Evolutionary conservation across 2,329 filamentous ascomycete genomes (phyloP), one percentile per base, ranked within the genome.

Genomic region (Cytospora chrysosperma): DNA sequence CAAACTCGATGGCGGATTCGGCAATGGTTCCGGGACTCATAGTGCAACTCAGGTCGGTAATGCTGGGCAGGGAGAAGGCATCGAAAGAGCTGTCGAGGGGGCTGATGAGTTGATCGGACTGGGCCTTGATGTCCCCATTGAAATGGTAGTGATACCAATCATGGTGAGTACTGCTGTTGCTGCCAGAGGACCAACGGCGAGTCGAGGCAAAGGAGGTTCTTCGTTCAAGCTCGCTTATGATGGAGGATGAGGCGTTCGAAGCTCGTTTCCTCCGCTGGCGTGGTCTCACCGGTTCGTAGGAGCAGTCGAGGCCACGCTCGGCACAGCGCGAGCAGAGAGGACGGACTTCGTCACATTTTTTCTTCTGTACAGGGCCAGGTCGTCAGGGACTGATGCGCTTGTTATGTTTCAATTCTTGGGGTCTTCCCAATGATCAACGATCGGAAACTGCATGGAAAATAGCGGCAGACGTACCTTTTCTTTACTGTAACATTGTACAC

Each of bases 331-430:
- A 75, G 68, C 82, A 85, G 53, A 76, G 74, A 3, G 82, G 82
- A 9, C 81, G 79, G 37, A 72, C 74, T 71, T 85, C 82, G 69
- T 85, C 81, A 68, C 82, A 85, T 73, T 85, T 85, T 71, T 85
- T 85, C 72, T 85, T 85, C 82, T 85, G 65, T 66, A 32, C 10
- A 30, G 24, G 17, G 30, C n/a, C n/a, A n/a, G 28, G 28, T 30
- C 21, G 61, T 47, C 26, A 64, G 65, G 40, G 26, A 21, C 19
- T 28, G 32, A 43, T 57, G 52, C 59, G 49, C 52, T 19, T 19
- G 7, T 32, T 10, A 40, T 24, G n/a, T n/a, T n/a, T n/a, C 10
- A 54, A 54, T 8, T 56, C 13, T n/a, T 17, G 47, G 12, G 28
- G 34, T 6, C 12, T 3, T 10, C 15, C 17, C 10, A 49, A 13